phyloP scores from a whole-genome alignment of 768 basidiomycete species.

The Leccinum obscurum region DNA sequence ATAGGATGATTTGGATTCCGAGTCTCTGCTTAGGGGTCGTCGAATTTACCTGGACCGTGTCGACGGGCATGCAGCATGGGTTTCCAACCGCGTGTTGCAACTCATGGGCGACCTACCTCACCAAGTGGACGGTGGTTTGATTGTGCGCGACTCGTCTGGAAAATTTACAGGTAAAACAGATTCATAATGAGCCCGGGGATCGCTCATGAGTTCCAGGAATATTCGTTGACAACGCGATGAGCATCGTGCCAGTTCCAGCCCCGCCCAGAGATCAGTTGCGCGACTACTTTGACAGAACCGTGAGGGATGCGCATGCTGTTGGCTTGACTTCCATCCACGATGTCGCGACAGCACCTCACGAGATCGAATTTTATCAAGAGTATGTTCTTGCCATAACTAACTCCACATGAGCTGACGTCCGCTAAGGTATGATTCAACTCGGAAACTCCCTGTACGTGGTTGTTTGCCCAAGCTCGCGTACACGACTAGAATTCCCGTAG shows the following conservation, averaged over 20 bases:
- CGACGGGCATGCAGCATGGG: slow-evolving; percentile 87
- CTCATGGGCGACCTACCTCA: slow-evolving; percentile 61
- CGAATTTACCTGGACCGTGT: slow-evolving; percentile 75
- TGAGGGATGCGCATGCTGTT: slow-evolving; percentile 67
- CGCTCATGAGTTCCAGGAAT: slow-evolving; percentile 45
- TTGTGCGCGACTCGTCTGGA: slow-evolving; percentile 61
- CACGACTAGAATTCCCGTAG: slow-evolving; percentile 29
- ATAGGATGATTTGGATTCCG: slow-evolving; percentile 72
- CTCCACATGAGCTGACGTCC: slow-evolving; percentile 1
- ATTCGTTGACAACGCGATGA: slow-evolving; percentile 88
- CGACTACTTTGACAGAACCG: slow-evolving; percentile 59
- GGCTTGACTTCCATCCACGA: slow-evolving; percentile 93
- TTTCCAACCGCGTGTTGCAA: slow-evolving; percentile 71
- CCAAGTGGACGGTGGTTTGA: slow-evolving; percentile 68
- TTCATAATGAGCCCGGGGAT: neutral
- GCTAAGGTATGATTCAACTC: slow-evolving; percentile 65
- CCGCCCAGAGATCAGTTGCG: slow-evolving; percentile 57
- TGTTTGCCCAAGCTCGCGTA: neutral
- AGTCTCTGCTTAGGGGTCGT: slow-evolving; percentile 64
- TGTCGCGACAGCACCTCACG: slow-evolving; percentile 52
- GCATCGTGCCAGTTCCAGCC: slow-evolving; percentile 63
- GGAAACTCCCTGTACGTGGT: slow-evolving; percentile 62
- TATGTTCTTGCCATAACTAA: slow-evolving; percentile 31
- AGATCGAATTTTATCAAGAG: slow-evolving; percentile 67
- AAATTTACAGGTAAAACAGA: slow-evolving; percentile 60